phyloP scores from a whole-genome alignment of 140 eudicot species.

The Bidens hawaiensis region DNA sequence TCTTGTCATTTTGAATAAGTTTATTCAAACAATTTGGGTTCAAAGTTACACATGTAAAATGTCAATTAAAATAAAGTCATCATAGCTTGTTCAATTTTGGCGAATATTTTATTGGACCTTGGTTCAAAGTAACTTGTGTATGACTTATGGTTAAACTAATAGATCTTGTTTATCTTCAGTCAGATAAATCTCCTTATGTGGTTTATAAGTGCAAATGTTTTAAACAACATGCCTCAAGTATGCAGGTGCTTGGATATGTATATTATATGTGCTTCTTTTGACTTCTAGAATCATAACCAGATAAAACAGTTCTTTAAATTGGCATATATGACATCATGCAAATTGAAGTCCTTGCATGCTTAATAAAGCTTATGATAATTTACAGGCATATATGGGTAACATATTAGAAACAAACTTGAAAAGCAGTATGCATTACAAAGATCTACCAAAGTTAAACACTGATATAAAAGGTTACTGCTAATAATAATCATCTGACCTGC shows the following conservation, averaged over 20 bases:
- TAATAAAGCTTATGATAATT: conserved; percentile 10
- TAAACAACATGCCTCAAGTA: neutral
- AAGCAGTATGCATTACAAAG: neutral
- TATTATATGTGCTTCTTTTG: neutral
- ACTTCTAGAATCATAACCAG: neutral
- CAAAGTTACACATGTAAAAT: neutral
- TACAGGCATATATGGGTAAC: neutral
- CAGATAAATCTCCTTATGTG: neutral
- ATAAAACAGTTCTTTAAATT: conserved; percentile 1
- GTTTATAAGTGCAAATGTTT: neutral
- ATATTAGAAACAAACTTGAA: conserved; percentile 2
- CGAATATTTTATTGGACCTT: neutral
- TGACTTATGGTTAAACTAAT: neutral
- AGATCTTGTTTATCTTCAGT: neutral
- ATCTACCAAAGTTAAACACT: neutral
- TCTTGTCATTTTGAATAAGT: neutral
- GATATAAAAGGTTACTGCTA: neutral
- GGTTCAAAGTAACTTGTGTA: neutral
- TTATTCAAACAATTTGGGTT: conserved; percentile 7
- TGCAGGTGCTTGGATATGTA: neutral
- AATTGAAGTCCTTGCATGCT: neutral
- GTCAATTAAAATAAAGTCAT: neutral
- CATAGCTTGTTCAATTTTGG: neutral
- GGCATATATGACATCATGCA: neutral
- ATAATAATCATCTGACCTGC: conserved; percentile 54